Evolutionary conservation across 768 basidiomycete species (phyloP).

Genomic region (Tephrocybe sp.): DNA sequence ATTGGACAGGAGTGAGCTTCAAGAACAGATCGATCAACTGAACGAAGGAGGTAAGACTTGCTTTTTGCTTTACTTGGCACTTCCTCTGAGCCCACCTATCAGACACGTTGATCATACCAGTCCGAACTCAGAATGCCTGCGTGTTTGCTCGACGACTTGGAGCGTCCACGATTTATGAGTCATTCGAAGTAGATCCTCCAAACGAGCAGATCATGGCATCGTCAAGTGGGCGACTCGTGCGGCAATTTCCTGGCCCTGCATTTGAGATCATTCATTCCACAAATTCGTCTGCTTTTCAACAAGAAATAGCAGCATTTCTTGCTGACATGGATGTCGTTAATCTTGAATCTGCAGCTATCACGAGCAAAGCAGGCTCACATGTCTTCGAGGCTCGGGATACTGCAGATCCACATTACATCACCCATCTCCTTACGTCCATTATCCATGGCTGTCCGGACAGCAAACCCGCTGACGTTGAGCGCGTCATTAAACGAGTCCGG

Average conservation of each 20-base stretch:
- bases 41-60: neutral
- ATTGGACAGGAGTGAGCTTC: neutral
- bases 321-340: constrained; percentile 33
- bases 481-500: constrained; percentile 41
- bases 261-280: constrained; percentile 30
- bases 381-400: constrained; percentile 40
- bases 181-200: constrained; percentile 44
- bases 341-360: constrained; percentile 32
- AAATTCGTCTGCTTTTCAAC: constrained; percentile 27
- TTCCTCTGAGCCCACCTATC: neutral
- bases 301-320: constrained; percentile 39
- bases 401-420: constrained; percentile 46
- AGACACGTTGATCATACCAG: constrained; percentile 39
- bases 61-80: neutral
- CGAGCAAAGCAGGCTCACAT: constrained; percentile 34
- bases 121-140: constrained; percentile 49
- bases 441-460: constrained; percentile 34
- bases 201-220: constrained; percentile 33
- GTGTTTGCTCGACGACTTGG: constrained; percentile 35
- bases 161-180: constrained; percentile 36
- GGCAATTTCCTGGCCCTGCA: constrained; percentile 47
- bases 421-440: constrained; percentile 48
- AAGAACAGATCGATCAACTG: neutral
- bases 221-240: constrained; percentile 40
- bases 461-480: constrained; percentile 22